Evolutionary conservation across 2,329 filamentous ascomycete genomes (phyloP), one percentile per base, ranked within the genome.

Genomic region (Stachybotrys elegans): DNA sequence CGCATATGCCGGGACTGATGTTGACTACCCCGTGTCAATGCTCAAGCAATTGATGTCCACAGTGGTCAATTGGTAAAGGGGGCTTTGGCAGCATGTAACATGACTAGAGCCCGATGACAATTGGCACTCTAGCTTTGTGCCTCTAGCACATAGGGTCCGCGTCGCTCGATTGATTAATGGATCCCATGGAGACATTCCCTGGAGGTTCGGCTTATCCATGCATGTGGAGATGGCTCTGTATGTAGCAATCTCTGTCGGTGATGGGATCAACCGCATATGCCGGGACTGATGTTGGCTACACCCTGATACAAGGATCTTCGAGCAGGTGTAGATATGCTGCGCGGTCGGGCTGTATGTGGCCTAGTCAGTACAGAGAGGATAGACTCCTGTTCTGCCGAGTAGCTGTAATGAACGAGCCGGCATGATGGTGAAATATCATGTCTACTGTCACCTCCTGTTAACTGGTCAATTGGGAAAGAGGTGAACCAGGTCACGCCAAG

Each of bases 181-280:
- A 35, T 35, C 17, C 32, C 32, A 35, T 35, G 16, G 9, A 35
- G 14, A 29, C 25, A 29, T 29, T 17, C 17, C 8, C 9, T 9
- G 32, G 32, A 13, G 16, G 32, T 19, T 35, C 32, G 32, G 32
- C 32, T 35, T 9, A 35, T 35, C 9, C 32, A 9, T 35, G 16
- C 32, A 35, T 35, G 32, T 35, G 32, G 16, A 35, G 32, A 35
- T 35, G 32, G 32, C 32, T 29, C 32, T 35, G 12, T 35, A 35
- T 35, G 12, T 16, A 35, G 32, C 32, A 8, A 35, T 35, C 32
- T 35, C 25, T 19, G 17, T 35, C 32, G 9, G 16, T 35, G 32
- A 35, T 35, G 12, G 32, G 9, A 35, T 35, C 32, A 35, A 35
- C 32, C 32, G 17, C 12, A 35, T 35, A 13, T 35, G 32, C 17